Evolutionary conservation across 2,329 filamentous ascomycete species (phyloP).

Genomic region (Penicillium sp.): DNA sequence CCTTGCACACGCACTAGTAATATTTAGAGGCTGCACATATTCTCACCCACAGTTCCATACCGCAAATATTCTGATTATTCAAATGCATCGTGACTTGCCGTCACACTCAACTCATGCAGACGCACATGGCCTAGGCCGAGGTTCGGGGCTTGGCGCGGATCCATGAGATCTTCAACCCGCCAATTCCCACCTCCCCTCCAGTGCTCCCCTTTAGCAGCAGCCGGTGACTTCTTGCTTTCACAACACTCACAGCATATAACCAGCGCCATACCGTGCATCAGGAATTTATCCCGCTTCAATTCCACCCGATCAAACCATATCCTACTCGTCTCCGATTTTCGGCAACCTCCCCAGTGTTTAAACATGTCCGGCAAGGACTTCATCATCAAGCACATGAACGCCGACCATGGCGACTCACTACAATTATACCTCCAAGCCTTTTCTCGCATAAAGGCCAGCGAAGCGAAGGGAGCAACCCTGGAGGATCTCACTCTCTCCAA

Average conservation of each 20-base stretch:
- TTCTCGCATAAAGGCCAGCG: conserved; percentile 59
- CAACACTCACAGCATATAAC: background rate
- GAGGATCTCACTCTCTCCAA: conserved; percentile 66
- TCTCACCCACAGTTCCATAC: too few relatives aligned
- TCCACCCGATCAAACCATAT: background rate
- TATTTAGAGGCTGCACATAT: too few relatives aligned
- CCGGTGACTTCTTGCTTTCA: background rate
- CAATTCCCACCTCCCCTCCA: background rate
- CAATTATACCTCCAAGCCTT: conserved; percentile 78
- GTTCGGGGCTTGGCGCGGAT: conserved; percentile 24
- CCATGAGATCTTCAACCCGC: conserved; percentile 1
- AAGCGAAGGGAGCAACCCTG: conserved; percentile 64
- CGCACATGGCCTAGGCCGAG: conserved; percentile 18
- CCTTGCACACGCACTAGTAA: too few relatives aligned
- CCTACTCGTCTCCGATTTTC: background rate
- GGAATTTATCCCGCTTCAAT: background rate
- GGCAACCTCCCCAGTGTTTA: too few relatives aligned
- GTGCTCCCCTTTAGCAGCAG: background rate
- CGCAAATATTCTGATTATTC: too few relatives aligned
- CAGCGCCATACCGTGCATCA: background rate
- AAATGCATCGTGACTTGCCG: background rate
- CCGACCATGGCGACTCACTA: conserved; percentile 75
- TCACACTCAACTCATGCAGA: background rate
- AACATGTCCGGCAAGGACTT: conserved; percentile 55
- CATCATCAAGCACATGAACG: conserved; percentile 85